A percentile compares a stretch with the other conserved stretches of the same genome.
phyloP scores from a whole-genome alignment of 2,329 filamentous ascomycete genomes.

The Aspergillus sojae region DNA sequence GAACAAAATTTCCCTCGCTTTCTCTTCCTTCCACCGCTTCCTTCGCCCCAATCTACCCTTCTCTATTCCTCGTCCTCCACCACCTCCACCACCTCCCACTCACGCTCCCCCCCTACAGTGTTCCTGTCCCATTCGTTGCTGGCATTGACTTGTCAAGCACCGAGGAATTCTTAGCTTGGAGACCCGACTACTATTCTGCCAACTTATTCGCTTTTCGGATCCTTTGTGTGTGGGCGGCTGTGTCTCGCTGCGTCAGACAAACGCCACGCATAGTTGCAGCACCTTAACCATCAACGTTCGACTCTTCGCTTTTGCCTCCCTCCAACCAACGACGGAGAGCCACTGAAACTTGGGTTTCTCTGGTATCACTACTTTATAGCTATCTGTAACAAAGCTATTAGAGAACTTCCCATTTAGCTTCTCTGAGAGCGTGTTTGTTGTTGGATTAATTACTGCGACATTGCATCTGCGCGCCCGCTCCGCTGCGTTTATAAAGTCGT shows the following conservation, averaged over 20 bases:
- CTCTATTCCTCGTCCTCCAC: neutral
- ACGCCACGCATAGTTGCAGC: slow-evolving; percentile 20
- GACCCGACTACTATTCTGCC: slow-evolving; percentile 23
- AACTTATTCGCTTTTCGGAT: slow-evolving; percentile 20
- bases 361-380: slow-evolving; percentile 3
- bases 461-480: slow-evolving; percentile 9
- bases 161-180: slow-evolving; percentile 36
- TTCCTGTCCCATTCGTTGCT: slow-evolving; percentile 42
- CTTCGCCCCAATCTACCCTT: neutral
- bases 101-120: slow-evolving; percentile 29
- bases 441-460: slow-evolving; percentile 5
- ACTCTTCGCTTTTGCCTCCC: neutral
- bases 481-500: slow-evolving; percentile 9
- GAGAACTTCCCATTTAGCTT: slow-evolving; percentile 11
- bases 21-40: slow-evolving; percentile 22
- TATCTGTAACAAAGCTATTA: slow-evolving; percentile 10
- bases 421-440: slow-evolving; percentile 10
- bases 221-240: slow-evolving; percentile 25
- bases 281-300: slow-evolving; percentile 4
- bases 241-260: slow-evolving; percentile 23
- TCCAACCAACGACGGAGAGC: neutral
- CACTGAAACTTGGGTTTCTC: neutral
- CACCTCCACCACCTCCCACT: slow-evolving; percentile 28
- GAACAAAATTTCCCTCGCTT: slow-evolving; percentile 15
- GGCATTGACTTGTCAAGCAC: slow-evolving; percentile 57